These are phyloP conservation scores for Ophiocordyceps camponoti-saundersi DNA, from an alignment of 2,329 filamentous ascomycete genomes.

Conservation along the genomic window DNA sequence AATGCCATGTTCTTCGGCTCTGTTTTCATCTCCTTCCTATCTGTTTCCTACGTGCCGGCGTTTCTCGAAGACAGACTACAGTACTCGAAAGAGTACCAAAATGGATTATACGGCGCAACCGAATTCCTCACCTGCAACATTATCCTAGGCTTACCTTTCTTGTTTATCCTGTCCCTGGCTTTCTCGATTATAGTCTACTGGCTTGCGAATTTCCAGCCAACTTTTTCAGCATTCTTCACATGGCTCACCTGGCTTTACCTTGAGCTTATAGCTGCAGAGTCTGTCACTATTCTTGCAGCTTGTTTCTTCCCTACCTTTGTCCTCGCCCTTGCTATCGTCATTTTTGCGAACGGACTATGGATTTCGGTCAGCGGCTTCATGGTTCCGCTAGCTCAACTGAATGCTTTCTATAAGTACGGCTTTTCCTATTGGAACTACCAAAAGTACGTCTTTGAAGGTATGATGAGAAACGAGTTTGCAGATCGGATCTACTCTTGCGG, in stretches of 20 bases:
- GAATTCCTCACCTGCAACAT: slow-evolving; percentile 67
- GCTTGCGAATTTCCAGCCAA: slow-evolving; percentile 58
- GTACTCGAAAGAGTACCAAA: slow-evolving; percentile 48
- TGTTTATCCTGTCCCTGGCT: slow-evolving; percentile 60
- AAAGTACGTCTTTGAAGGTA: slow-evolving; percentile 72
- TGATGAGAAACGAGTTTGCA: slow-evolving; percentile 83
- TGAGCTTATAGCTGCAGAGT: slow-evolving; percentile 67
- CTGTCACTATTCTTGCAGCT: slow-evolving; percentile 61
- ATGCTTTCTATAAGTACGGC: slow-evolving; percentile 73
- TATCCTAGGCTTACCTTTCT: slow-evolving; percentile 62
- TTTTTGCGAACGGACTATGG: slow-evolving; percentile 80
- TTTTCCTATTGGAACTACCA: slow-evolving; percentile 87
- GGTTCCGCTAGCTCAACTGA: slow-evolving; percentile 53
- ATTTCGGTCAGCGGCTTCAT: slow-evolving; percentile 78
- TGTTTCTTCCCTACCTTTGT: slow-evolving; percentile 66
- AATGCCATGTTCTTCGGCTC: slow-evolving; percentile 68
- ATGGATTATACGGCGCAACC: slow-evolving; percentile 62
- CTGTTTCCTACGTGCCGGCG: slow-evolving; percentile 69
- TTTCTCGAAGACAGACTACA: slow-evolving; percentile 53
- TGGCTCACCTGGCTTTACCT: slow-evolving; percentile 78
- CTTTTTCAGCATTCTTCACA: slow-evolving; percentile 49
- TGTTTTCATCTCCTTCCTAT: slow-evolving; percentile 68
- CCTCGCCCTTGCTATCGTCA: slow-evolving; percentile 58
- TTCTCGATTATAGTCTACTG: slow-evolving; percentile 68
- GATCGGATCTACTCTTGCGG: slow-evolving; percentile 36